Conservation (phyloP, 2,329 filamentous ascomycete genomes). For the Fusarium napiforme region DNA sequence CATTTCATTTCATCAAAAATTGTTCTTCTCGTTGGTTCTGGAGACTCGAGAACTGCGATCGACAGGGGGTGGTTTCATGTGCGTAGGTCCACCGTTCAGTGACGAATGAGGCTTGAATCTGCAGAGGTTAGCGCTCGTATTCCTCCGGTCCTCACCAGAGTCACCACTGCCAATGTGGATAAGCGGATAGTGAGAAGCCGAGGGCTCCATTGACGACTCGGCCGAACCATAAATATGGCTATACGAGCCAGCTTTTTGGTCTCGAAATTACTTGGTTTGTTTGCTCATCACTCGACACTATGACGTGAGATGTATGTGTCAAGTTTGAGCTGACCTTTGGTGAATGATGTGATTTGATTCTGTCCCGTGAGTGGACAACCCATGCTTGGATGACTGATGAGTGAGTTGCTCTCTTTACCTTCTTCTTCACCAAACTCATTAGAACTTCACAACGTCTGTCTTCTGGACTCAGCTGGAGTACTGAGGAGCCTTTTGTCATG, state of each 20-base stretch:
- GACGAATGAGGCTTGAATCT: not conserved
- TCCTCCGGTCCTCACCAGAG: not conserved
- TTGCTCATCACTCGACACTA: not conserved
- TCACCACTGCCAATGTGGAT: constrained; percentile 3
- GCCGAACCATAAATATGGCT: not conserved
- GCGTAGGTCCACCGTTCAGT: not conserved
- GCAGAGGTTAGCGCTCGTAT: constrained; percentile 15
- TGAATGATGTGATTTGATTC: not conserved
- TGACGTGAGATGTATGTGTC: not conserved
- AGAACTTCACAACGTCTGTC: rapidly evolving
- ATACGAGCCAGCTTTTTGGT: not conserved
- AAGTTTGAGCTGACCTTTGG: rapidly evolving
- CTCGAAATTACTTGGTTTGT: not conserved
- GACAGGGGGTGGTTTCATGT: constrained; percentile 30
- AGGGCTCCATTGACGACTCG: constrained; percentile 16
- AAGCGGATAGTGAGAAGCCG: constrained; percentile 1
- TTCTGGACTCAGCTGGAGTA: rapidly evolving
- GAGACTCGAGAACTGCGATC: constrained; percentile 8
- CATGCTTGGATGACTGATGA: not conserved
- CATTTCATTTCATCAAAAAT: not conserved
- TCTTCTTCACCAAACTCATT: too few relatives aligned
- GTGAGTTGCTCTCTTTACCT: too few relatives aligned
- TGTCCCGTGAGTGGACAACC: rapidly evolving
- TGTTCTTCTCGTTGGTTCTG: not conserved
- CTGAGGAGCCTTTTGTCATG: rapidly evolving